Conservation (phyloP, 352 stramenopile species). For the Pythium utonaiense region DNA sequence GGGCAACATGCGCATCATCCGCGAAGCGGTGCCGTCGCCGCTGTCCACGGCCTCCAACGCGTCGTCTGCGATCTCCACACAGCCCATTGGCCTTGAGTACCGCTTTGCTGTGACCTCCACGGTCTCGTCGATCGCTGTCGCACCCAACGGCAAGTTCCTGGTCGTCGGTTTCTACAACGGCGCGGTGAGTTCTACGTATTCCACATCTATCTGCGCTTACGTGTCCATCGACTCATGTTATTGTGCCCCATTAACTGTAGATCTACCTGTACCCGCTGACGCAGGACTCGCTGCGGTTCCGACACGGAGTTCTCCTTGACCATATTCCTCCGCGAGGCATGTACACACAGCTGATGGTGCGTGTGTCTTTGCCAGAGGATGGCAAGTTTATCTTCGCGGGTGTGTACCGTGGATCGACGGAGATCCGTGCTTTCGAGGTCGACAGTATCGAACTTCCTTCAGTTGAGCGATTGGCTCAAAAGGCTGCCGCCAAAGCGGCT, state of each 20-base stretch:
- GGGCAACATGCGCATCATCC: conserved; percentile 54
- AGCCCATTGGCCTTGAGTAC: conserved; percentile 48
- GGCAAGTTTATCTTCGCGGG: conserved; percentile 85
- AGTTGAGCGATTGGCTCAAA: conserved; percentile 10
- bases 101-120: conserved; percentile 60
- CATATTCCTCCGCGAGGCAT: conserved; percentile 76
- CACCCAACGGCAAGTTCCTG: conserved; percentile 64
- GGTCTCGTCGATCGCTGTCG: conserved; percentile 76
- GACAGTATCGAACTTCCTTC: conserved; percentile 70
- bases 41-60: conserved; percentile 37
- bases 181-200: conserved; percentile 26
- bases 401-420: conserved; percentile 82
- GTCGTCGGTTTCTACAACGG: conserved; percentile 82
- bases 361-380: conserved; percentile 67
- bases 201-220: not conserved
- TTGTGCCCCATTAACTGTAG: conserved; percentile 14
- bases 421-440: conserved; percentile 80
- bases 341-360: conserved; percentile 83
- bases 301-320: conserved; percentile 70
- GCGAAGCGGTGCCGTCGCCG: conserved; percentile 36
- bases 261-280: conserved; percentile 64
- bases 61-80: conserved; percentile 20
- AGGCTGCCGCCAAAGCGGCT: not conserved
- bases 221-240: conserved; percentile 19
- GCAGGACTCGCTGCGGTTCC: conserved; percentile 58